Evolutionary conservation across 371 early-diverging fungal genomes (phyloP), one percentile per base, ranked within the genome.

Genomic region (Mortierella sp.): DNA sequence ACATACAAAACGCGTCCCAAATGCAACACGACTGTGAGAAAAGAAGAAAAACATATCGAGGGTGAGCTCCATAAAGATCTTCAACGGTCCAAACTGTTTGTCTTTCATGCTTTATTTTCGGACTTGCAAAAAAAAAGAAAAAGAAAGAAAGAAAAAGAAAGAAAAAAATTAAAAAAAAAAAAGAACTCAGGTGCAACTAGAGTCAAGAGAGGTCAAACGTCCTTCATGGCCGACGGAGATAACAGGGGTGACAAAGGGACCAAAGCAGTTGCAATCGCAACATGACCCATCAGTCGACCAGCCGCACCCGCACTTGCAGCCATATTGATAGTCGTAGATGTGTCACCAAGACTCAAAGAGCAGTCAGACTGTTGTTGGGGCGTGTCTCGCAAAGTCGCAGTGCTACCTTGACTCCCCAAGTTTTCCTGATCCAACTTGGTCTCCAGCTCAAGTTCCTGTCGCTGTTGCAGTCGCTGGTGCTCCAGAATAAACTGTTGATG

Each of bases 401-500:
- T 24, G 68, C 42, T 31, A 60, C 14, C 31, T 14, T 60, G 63
- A 34, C 63, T 31, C 7, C 14, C 63, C 31, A 7, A 5, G 19
- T 14, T 68, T 21, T 42, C 68, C 9, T 68, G 42, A 21, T 42
- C 68, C 24, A 38, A 19, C 42, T 42, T 68, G 24, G 50, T 34
- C 50, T 24, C 16, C 24, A 74, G 50, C 75, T 63, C 48, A 13
- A 76, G 79, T 34, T 75, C 76, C 48, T 82, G 75, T 8, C 26
- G 73, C 52, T 76, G 76, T 38, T 83, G 83, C 5, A 73, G 47
- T 0, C 83, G 76, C 48, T 76, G 79, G 24, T 83, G 79, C 63
- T 83, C 83, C 19, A 73, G 44, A 38, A 83, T 57, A 71, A 82
- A 83, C 63, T 38, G 38, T n/a, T 50, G 70, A 9, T 83, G 80